Conservation (phyloP, 148 eudicot species). For the Camellia granthamiana region DNA sequence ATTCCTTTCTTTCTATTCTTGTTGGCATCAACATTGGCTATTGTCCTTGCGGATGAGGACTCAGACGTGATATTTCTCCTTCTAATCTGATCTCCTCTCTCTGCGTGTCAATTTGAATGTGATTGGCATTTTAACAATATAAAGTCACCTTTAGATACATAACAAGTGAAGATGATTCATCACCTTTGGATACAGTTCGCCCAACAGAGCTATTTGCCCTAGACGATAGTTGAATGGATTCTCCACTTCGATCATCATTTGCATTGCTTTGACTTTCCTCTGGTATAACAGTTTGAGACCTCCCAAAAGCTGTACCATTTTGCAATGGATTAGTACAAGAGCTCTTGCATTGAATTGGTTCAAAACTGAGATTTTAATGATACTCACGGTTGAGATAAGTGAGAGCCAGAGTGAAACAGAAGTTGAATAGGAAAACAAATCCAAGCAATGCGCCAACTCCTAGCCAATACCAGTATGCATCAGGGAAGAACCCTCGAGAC, state of each 20-base stretch:
- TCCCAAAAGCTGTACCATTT: slow-evolving; percentile 43
- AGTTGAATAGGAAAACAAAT: slow-evolving; percentile 40
- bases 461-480: slow-evolving; percentile 64
- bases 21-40: slow-evolving; percentile 10
- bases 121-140: background rate
- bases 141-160: background rate
- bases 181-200: slow-evolving; percentile 19
- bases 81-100: slow-evolving; percentile 3
- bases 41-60: background rate
- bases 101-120: background rate
- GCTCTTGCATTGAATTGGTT: background rate
- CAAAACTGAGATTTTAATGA: background rate
- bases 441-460: slow-evolving; percentile 58
- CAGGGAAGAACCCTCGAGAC: slow-evolving; percentile 36
- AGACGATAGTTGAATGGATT: slow-evolving; percentile 25
- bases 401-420: slow-evolving; percentile 41
- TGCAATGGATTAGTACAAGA: background rate
- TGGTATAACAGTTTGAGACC: slow-evolving; percentile 39
- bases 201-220: slow-evolving; percentile 15
- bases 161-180: slow-evolving; percentile 3
- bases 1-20: slow-evolving; percentile 44
- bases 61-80: slow-evolving; percentile 7
- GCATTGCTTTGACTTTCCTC: slow-evolving; percentile 32
- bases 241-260: slow-evolving; percentile 9
- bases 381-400: slow-evolving; percentile 47